phyloP scores from a whole-genome alignment of 371 early-diverging fungal genomes.

The Gilbertella persicaria region DNA sequence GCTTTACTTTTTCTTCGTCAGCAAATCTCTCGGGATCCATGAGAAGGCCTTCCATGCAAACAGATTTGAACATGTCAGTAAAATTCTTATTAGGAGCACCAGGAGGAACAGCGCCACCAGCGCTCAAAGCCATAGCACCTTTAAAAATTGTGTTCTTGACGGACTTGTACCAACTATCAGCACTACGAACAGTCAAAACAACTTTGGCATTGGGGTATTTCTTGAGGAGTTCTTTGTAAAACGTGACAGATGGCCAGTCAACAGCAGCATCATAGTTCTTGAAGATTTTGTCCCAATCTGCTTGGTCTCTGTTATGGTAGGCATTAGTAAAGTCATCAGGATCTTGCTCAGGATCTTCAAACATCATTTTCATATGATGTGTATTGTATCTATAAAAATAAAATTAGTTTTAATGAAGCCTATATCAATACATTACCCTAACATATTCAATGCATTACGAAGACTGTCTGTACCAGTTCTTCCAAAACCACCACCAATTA shows the following conservation, averaged over 20 bases:
- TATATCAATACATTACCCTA: constrained; percentile 8
- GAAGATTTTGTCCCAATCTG: constrained; percentile 20
- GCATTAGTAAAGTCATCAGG: constrained; percentile 18
- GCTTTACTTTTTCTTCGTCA: constrained; percentile 18
- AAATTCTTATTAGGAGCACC: neutral
- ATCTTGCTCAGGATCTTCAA: constrained; percentile 3
- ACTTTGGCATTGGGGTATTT: constrained; percentile 36
- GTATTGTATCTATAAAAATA: constrained; percentile 14
- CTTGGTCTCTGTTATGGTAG: constrained; percentile 2
- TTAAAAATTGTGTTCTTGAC: constrained; percentile 20
- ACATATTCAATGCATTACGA: constrained; percentile 7
- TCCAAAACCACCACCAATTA: constrained; percentile 19
- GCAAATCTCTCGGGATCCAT: constrained; percentile 10
- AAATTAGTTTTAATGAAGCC: neutral
- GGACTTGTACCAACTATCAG: constrained; percentile 28
- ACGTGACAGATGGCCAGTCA: constrained; percentile 21
- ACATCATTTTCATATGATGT: constrained; percentile 18
- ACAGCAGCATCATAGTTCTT: constrained; percentile 26
- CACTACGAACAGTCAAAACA: constrained; percentile 25
- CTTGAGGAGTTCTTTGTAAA: constrained; percentile 14
- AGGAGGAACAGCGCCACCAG: neutral
- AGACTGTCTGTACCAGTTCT: constrained; percentile 19
- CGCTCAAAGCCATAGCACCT: neutral
- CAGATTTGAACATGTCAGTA: constrained; percentile 4
- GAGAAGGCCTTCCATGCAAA: constrained; percentile 20